Evolutionary conservation across 106 monocot species (phyloP), one percentile per base, ranked within the genome.

Genomic region (Triglochin maritima): DNA sequence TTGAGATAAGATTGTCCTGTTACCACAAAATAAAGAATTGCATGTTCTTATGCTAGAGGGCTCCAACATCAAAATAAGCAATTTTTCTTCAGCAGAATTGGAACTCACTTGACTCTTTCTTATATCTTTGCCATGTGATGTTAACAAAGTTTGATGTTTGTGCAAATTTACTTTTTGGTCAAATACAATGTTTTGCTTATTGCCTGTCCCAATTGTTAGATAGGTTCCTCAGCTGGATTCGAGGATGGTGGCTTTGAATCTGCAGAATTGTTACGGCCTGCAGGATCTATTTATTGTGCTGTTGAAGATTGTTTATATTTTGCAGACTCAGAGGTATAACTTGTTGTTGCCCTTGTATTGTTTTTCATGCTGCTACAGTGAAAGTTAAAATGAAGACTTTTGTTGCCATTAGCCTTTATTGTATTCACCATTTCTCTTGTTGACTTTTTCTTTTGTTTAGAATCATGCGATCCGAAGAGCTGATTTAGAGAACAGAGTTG

Each of bases 231-330:
- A 60, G 83, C 82, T 13, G 95, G 95, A 59, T 88, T 87, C 60
- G 95, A 82, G 66, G 95, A 96, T 82, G 85, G 90, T 61, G 95
- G 85, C 66, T 96, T 96, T 86, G 87, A 90, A 76, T 83, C 69
- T 61, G 81, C 90, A 4, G 85, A 90, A 55, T 74, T 96, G 49
- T 73, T 77, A 7, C 81, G 85, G 8, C 95, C 95, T 76, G 81
- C 90, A 76, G 87, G 79, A 46, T 96, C 87, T 56, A 71, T 81
- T 69, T 90, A 85, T 84, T 17, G 74, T 76, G 57, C 4, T 64
- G 49, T 47, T 58, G 83, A 83, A 76, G 76, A 88, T 74, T 88
- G 80, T 66, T 66, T 96, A 17, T 96, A 86, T 72, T 79, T 96
- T 84, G 80, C 78, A 45, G 95, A 96, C 68, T 85, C 85, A 44